These are phyloP conservation scores for Ceratocystis smalleyi DNA, from an alignment of 2,329 filamentous ascomycete genomes.

Conservation along the genomic window DNA sequence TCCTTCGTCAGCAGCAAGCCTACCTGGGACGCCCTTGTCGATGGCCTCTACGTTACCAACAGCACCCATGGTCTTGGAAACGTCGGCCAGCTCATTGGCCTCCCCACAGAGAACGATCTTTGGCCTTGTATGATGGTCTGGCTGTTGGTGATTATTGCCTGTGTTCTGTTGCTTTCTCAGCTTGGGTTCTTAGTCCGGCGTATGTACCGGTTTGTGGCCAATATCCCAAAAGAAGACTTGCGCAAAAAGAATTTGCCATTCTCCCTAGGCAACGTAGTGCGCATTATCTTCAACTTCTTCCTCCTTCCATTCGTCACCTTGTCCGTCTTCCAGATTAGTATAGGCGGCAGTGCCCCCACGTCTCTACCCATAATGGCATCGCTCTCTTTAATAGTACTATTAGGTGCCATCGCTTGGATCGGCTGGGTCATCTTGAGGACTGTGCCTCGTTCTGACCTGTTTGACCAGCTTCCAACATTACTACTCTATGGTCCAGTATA, in stretches of 20 bases:
- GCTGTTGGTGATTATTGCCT: constrained; percentile 61
- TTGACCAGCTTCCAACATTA: constrained; percentile 82
- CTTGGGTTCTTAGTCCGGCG: constrained; percentile 62
- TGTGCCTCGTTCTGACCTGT: constrained; percentile 70
- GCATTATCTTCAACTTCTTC: constrained; percentile 85
- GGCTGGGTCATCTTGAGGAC: constrained; percentile 66
- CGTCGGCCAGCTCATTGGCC: constrained; percentile 67
- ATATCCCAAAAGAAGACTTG: constrained; percentile 69
- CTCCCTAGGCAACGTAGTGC: constrained; percentile 59
- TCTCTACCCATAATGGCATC: constrained; percentile 61
- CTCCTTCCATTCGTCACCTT: constrained; percentile 72
- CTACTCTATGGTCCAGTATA: constrained; percentile 85
- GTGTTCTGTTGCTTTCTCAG: constrained; percentile 55
- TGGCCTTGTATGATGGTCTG: constrained; percentile 93
- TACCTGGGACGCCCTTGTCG: constrained; percentile 51
- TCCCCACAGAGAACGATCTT: constrained; percentile 59
- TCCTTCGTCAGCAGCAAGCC: constrained; percentile 60
- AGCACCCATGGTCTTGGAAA: constrained; percentile 64
- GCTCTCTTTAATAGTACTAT: constrained; percentile 54
- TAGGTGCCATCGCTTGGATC: constrained; percentile 63
- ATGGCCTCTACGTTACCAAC: constrained; percentile 76
- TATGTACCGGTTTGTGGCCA: constrained; percentile 54
- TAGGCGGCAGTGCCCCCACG: constrained; percentile 49
- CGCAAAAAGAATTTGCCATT: constrained; percentile 87
- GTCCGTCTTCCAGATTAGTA: constrained; percentile 81